phyloP scores from a whole-genome alignment of 805 yeast species.

The Spencermartinsiella europaea region DNA sequence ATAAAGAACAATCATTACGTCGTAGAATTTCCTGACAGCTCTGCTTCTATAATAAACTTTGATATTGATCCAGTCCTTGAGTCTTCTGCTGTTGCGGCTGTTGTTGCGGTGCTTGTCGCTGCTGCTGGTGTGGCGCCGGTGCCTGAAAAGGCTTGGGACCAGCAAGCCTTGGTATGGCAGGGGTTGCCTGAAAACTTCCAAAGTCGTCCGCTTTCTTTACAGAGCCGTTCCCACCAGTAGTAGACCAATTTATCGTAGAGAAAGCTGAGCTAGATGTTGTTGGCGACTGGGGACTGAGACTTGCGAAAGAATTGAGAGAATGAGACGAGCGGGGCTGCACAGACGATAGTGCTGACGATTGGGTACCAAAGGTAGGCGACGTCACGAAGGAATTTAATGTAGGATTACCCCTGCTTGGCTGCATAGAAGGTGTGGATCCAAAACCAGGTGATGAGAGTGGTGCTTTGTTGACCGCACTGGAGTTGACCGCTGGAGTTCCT shows the following conservation, averaged over 20 bases:
- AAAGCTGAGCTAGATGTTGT: not conserved
- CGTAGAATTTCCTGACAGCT: too few species aligned
- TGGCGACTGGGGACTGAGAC: not conserved
- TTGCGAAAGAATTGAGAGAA: not conserved
- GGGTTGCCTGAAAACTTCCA: not conserved
- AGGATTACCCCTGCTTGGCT: not conserved
- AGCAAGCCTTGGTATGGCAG: not conserved
- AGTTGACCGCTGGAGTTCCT: too few species aligned
- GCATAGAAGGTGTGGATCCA: not conserved
- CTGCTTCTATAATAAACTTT: slow-evolving; percentile 17
- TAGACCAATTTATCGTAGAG: not conserved
- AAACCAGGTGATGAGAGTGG: not conserved
- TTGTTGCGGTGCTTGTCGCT: slow-evolving; percentile 3
- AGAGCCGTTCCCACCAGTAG: not conserved
- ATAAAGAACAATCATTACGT: too few species aligned
- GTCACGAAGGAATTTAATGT: not conserved
- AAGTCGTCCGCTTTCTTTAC: slow-evolving; percentile 1
- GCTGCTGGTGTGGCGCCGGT: not conserved
- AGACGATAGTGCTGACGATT: not conserved
- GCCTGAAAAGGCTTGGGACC: not conserved
- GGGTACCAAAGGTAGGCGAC: not conserved
- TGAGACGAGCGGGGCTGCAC: not conserved
- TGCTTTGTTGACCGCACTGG: not conserved
- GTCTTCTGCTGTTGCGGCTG: slow-evolving; percentile 7
- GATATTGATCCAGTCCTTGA: slow-evolving; percentile 19